phyloP scores from a whole-genome alignment of 306 rosid species.

The Sicyos baderoa region DNA sequence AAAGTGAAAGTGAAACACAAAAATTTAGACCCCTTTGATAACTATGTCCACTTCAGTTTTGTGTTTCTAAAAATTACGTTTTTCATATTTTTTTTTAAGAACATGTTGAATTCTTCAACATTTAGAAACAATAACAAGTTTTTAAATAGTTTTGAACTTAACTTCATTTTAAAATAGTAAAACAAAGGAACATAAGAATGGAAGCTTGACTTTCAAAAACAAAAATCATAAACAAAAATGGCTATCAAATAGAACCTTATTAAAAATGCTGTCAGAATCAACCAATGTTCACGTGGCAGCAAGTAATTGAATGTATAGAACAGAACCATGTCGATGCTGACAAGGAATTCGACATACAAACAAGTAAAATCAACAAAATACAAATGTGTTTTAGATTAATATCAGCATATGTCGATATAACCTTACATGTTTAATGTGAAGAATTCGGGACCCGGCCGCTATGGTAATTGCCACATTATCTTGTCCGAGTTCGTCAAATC shows the following conservation, averaged over 20 bases:
- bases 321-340: background rate
- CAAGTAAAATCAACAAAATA: conserved; percentile 3
- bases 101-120: background rate
- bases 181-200: background rate
- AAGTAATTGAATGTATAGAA: background rate
- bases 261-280: background rate
- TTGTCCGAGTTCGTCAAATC: background rate
- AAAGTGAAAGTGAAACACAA: background rate
- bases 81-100: no score
- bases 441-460: background rate
- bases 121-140: background rate
- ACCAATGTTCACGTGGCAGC: background rate
- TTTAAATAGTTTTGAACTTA: background rate
- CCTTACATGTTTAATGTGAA: conserved; percentile 2
- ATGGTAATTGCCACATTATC: background rate
- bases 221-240: background rate
- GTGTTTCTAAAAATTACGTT: background rate
- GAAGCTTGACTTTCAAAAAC: background rate
- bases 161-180: background rate
- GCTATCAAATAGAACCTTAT: background rate
- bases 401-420: background rate
- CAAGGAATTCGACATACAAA: background rate
- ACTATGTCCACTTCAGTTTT: background rate
- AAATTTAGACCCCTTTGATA: background rate
- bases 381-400: background rate